These are phyloP conservation scores for Candida vaughaniae DNA, from an alignment of 805 yeast genomes.

Conservation along the genomic window DNA sequence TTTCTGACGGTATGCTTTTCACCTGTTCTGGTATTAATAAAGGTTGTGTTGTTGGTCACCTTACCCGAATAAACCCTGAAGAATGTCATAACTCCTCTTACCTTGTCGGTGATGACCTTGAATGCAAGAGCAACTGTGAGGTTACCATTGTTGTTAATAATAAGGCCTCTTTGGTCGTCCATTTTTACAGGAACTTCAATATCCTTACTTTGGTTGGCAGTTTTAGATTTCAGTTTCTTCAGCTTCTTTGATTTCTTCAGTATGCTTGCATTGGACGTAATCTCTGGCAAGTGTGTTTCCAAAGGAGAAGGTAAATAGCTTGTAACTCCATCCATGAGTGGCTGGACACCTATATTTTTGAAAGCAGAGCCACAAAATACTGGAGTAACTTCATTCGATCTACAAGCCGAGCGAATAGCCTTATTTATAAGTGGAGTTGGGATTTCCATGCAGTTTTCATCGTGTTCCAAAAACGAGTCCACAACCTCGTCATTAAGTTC, in stretches of 20 bases:
- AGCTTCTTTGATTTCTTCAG: constrained; percentile 18
- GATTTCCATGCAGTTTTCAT: constrained; percentile 69
- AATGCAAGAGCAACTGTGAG: constrained; percentile 82
- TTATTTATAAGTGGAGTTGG: constrained; percentile 51
- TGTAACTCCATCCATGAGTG: constrained; percentile 79
- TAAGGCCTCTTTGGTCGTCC: constrained; percentile 46
- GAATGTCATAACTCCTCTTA: constrained; percentile 78
- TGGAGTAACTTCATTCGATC: constrained; percentile 62
- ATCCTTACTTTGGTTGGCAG: neutral
- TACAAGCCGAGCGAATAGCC: constrained; percentile 65
- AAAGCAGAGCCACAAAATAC: constrained; percentile 93
- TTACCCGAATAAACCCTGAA: constrained; percentile 87
- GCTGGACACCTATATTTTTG: constrained; percentile 91
- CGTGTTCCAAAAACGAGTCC: constrained; percentile 69
- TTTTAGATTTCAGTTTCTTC: constrained; percentile 5
- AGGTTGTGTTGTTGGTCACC: constrained; percentile 58
- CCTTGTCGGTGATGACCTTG: constrained; percentile 84
- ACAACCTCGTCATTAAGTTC: constrained; percentile 78
- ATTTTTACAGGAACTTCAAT: constrained; percentile 31
- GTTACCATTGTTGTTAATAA: constrained; percentile 56
- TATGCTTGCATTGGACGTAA: constrained; percentile 27
- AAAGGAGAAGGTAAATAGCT: constrained; percentile 80
- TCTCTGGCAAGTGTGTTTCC: constrained; percentile 59
- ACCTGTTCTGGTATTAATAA: constrained; percentile 69
- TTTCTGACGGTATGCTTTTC: constrained; percentile 64